Base-by-base conservation (phyloP, 2,329 filamentous ascomycete species). In the Sarocladium kiliense region DNA sequence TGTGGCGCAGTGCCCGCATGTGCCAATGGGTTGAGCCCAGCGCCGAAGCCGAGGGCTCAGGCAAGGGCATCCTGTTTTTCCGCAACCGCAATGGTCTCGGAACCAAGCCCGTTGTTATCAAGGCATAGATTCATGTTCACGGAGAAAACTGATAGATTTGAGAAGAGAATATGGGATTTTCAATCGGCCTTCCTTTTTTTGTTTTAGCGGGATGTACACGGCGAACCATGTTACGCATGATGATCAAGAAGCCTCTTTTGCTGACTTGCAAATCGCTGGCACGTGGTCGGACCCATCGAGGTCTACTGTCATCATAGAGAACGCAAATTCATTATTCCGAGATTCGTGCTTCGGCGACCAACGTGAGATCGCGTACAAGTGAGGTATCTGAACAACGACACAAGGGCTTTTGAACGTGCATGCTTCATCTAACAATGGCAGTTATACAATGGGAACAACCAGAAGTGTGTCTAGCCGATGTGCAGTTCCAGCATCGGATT, bases 21-120 rank as follows among this genome's bases (percentile, higher is more conserved):
- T 99, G 94, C 82, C 91, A 97, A 73, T 99, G 91, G 90, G 92
- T 99, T 60, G 94, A 99, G 85, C 91, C 92, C 55, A 91, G 85
- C 66, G 88, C 85, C 64, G 90, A 84, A 54, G 89, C 91, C 53
- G 74, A 85, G 68, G 93, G 91, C 32, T 86, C 92, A 65, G 87
- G 85, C 69, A 88, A 91, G 77, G 86, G 88, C 59, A 87, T 99
- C 27, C 74, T 96, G 55, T 97, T 99, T 83, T 99, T 89, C 87
- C 86, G 93, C 68, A 99, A 99, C 81, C 81, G 81, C 65, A 99
- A 97, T 75, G 89, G 90, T 19, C 76, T 96, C 23, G 94, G 94
- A 62, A 74, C 85, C 30, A 68, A 68, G 60, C 72, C 72, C 30
- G 62, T 63, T 21, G 57, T 59, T 16, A 56, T 66, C 25, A 51